A percentile compares a stretch with the other conserved stretches of the same genome.
phyloP scores from a whole-genome alignment of 2,329 filamentous ascomycete species.

The Diaporthe nobilis region DNA sequence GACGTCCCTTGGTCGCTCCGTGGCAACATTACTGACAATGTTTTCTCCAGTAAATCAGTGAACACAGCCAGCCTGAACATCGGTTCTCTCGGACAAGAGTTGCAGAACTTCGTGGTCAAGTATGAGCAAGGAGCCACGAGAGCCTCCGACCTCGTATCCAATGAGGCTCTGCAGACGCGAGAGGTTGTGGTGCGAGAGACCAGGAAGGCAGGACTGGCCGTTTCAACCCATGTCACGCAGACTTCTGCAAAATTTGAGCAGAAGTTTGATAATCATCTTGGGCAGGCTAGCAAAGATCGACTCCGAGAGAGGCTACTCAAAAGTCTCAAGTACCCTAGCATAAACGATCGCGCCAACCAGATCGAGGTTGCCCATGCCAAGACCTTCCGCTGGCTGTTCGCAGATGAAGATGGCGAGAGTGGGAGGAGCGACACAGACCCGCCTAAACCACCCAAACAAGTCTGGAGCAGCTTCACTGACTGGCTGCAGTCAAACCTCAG shows the following conservation, averaged over 20 bases:
- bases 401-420: background rate
- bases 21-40: too few relatives aligned
- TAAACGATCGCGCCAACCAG: background rate
- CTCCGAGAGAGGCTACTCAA: background rate
- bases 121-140: background rate
- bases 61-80: background rate
- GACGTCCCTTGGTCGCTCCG: too few relatives aligned
- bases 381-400: background rate
- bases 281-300: background rate
- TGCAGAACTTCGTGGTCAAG: background rate
- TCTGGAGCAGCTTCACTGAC: background rate
- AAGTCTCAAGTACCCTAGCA: background rate
- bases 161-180: background rate
- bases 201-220: too few relatives aligned
- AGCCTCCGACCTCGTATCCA: background rate
- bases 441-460: too few relatives aligned
- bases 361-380: background rate
- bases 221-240: background rate
- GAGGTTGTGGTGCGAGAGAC: background rate
- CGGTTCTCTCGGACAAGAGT: background rate
- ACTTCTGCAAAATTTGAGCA: background rate
- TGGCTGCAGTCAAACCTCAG: background rate
- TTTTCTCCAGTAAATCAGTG: background rate
- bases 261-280: fast-evolving
- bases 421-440: too few relatives aligned